Percentiles rank a stretch among this genome's conserved stretches.
Evolutionary conservation across 2,329 filamentous ascomycete genomes (phyloP).

Genomic region (Hypomyces rosellus): DNA sequence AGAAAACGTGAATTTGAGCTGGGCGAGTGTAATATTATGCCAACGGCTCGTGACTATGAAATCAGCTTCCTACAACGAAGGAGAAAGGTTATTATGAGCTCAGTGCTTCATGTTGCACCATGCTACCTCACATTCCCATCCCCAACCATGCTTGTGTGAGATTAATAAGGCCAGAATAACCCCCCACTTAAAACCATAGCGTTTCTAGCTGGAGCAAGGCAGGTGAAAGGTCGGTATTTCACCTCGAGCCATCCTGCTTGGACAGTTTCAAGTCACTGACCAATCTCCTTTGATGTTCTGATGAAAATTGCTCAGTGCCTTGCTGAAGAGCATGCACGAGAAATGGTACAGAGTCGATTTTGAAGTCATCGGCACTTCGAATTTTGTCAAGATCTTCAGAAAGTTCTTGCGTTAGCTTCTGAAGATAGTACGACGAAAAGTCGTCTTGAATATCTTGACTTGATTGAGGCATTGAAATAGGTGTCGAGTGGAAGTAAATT

Average conservation of each 20-base stretch:
- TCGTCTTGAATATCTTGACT: slow-evolving; percentile 19
- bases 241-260: not conserved
- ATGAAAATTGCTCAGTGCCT: slow-evolving; percentile 55
- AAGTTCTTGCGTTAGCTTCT: slow-evolving; percentile 62
- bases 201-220: no score
- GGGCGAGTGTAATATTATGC: no score
- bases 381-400: slow-evolving; percentile 68
- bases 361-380: slow-evolving; percentile 64
- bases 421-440: slow-evolving; percentile 63
- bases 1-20: no score
- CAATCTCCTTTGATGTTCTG: slow-evolving; percentile 30
- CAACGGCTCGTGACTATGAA: no score
- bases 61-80: no score
- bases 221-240: no score
- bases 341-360: slow-evolving; percentile 55
- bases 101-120: no score
- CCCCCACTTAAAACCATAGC: no score
- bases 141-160: no score
- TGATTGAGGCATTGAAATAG: slow-evolving; percentile 3
- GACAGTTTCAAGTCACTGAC: slow-evolving; percentile 5
- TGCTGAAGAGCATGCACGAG: slow-evolving; percentile 64
- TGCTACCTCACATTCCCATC: no score
- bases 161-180: no score
- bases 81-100: no score
- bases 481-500: not conserved